Evolutionary conservation across 306 rosid genomes (phyloP).

Genomic region (Lagenaria siceraria): DNA sequence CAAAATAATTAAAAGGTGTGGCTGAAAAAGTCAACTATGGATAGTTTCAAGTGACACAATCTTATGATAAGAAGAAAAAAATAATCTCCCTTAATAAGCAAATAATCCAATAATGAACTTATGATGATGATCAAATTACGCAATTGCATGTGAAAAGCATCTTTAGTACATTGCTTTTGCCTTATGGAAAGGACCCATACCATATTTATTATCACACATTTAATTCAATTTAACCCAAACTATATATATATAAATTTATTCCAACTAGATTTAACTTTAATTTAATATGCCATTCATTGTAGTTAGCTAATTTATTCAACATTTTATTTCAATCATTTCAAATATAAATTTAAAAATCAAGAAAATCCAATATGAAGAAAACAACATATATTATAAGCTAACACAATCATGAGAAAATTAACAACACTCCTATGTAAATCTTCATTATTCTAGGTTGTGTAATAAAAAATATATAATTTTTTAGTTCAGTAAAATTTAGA

Average conservation of each 20-base stretch:
- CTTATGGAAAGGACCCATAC: neutral
- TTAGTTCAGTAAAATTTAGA: too few relatives aligned
- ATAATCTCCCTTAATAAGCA: neutral
- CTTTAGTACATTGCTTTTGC: neutral
- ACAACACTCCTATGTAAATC: neutral
- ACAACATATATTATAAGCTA: too few relatives aligned
- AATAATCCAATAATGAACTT: neutral
- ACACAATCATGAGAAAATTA: neutral
- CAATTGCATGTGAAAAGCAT: constrained; percentile 2
- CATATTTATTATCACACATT: neutral
- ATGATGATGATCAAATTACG: neutral
- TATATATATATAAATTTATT: neutral
- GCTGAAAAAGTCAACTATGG: neutral
- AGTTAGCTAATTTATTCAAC: neutral
- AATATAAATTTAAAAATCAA: neutral
- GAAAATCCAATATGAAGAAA: neutral
- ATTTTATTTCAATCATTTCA: neutral
- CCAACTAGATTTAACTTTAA: neutral
- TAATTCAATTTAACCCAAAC: neutral
- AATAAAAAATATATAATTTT: too few relatives aligned
- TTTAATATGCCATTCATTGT: neutral
- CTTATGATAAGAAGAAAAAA: neutral
- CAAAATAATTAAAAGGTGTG: neutral
- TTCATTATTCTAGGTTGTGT: too few relatives aligned
- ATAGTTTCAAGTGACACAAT: neutral